Conservation (phyloP, 257 asterid species). For the Solanum sitiens region DNA sequence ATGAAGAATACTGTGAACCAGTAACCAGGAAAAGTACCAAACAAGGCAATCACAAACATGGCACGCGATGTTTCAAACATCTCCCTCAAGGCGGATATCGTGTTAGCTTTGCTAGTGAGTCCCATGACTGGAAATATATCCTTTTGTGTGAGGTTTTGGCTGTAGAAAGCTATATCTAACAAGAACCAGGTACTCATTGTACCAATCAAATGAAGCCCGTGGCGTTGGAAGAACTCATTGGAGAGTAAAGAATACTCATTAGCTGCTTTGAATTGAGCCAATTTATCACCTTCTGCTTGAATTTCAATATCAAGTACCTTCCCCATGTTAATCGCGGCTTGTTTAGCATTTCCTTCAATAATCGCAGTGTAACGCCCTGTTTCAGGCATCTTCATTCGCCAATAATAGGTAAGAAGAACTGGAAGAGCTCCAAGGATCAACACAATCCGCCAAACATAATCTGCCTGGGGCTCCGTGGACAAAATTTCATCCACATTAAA, state of each 20-base stretch:
- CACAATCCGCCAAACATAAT: constrained; percentile 28
- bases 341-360: constrained; percentile 39
- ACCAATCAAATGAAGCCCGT: constrained; percentile 39
- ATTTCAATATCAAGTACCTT: constrained; percentile 37
- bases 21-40: constrained; percentile 46
- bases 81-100: constrained; percentile 34
- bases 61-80: constrained; percentile 33
- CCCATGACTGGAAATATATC: constrained; percentile 36
- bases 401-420: constrained; percentile 38
- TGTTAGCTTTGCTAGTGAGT: constrained; percentile 29
- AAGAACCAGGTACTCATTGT: constrained; percentile 40
- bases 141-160: constrained; percentile 42
- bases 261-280: not conserved
- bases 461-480: constrained; percentile 26
- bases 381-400: constrained; percentile 69
- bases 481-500: constrained; percentile 29
- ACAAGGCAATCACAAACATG: constrained; percentile 36
- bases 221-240: constrained; percentile 15
- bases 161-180: constrained; percentile 43
- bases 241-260: constrained; percentile 28
- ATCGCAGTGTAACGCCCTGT: constrained; percentile 52
- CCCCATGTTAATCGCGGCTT: constrained; percentile 42
- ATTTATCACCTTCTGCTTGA: constrained; percentile 17
- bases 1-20: constrained; percentile 47
- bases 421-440: constrained; percentile 48